These are phyloP conservation scores for Cryptosporidium meleagridis DNA, from an alignment of 169 alveolate genomes.

Conservation along the genomic window DNA sequence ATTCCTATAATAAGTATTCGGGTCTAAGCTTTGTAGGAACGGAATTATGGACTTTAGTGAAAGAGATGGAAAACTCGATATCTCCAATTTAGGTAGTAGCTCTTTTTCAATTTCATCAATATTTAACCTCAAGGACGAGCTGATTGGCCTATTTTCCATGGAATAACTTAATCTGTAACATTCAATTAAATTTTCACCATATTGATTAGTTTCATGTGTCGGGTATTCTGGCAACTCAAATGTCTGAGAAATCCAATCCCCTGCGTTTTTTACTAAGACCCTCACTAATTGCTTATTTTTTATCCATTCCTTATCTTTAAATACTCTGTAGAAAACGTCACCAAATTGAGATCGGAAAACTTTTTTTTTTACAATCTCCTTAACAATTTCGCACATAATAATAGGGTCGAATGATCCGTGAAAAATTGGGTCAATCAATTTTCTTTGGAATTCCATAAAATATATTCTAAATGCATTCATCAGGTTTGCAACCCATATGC, in stretches of 20 bases:
- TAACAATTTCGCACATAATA: conserved; percentile 24
- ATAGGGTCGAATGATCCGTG: conserved; percentile 42
- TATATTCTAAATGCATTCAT: conserved; percentile 68
- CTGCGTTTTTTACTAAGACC: conserved; percentile 36
- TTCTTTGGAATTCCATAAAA: conserved; percentile 50
- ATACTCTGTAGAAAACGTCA: conserved; percentile 12
- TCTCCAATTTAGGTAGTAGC: conserved; percentile 1
- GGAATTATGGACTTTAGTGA: conserved; percentile 49
- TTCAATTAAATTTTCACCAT: conserved; percentile 12
- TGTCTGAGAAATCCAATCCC: conserved; percentile 37
- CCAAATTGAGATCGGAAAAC: conserved; percentile 36
- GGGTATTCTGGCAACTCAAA: conserved; percentile 52
- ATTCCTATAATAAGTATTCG: conserved; percentile 20
- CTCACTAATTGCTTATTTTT: conserved; percentile 39
- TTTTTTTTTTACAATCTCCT: conserved; percentile 51
- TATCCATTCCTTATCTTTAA: conserved; percentile 33
- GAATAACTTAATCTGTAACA: conserved; percentile 33
- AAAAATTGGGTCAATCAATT: conserved; percentile 29
- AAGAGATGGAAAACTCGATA: conserved; percentile 34
- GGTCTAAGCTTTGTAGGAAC: conserved; percentile 36
- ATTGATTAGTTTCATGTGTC: neutral
- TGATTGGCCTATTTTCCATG: conserved; percentile 48
- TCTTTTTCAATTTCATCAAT: conserved; percentile 20
- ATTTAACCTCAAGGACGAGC: neutral
- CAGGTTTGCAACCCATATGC: conserved; percentile 34